Base-by-base conservation (phyloP, 164 flowering plant species). In the Magnolia sinica region DNA sequence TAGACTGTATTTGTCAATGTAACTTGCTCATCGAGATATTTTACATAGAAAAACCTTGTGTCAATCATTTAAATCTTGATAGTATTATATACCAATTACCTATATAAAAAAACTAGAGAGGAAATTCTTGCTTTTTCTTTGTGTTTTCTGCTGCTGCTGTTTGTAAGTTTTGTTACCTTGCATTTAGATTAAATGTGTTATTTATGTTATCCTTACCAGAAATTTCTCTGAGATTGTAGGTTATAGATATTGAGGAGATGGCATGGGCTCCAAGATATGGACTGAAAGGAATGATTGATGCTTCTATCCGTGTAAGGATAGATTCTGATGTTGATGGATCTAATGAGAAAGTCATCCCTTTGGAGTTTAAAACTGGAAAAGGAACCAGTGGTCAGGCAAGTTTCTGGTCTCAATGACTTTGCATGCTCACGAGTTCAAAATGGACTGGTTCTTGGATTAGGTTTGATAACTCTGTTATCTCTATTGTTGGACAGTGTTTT, bases 261-360 rank as follows among this genome's bases (percentile, higher is more conserved):
- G 97, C 91, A 69, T 94, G 98, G 99, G 97, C 97, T 22, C 99
- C 98, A 74, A 94, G 86, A 81, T 96, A 91, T 89, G 99, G 99
- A 23, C 81, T 96, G 89, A 96, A 96, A 88, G 99, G 99, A 75
- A 86, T 91, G 87, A 88, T 96, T 83, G 99, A 96, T 89, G 99
- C 97, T 83, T 92, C 99, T 78, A 67, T 96, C 70, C 84, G 84
- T 74, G 92, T 93, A 24, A 85, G 79, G 74, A 76, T 87, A 69
- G 77, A 81, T 63, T 83, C 93, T 70, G 76, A 77, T 27, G 65
- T 72, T 19, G 71, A 81, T 77, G 84, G 84, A 79, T 19, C 77
- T 37, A 19, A 24, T 45, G 98, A 91, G 82, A 89, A 68, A 75
- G 88, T 96, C 70, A 79, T 96, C 87, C 99, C 99, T 64, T 71